Percentiles rank a stretch among this genome's conserved stretches.
Conservation (phyloP, 2,329 filamentous ascomycete species). For the Cladobotryum protrusum region DNA sequence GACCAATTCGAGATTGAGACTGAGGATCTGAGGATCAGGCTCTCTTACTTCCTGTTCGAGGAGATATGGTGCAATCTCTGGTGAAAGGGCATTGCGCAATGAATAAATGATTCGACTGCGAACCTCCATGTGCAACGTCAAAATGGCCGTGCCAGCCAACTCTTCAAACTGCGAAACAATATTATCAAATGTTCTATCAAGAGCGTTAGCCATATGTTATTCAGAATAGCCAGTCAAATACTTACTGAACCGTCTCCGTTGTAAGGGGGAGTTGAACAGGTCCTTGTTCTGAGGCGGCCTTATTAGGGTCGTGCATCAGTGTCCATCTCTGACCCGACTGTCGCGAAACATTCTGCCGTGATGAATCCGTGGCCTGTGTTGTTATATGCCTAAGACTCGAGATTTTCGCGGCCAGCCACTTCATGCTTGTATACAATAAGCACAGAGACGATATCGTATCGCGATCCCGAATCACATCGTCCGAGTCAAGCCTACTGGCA, state of each 20-base stretch:
- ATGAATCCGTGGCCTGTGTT: constrained; percentile 61
- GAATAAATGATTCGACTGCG: constrained; percentile 81
- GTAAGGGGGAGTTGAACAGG: constrained; percentile 84
- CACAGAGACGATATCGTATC: constrained; percentile 82
- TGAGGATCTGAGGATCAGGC: constrained; percentile 73
- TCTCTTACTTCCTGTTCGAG: constrained; percentile 68
- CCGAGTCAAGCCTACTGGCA: constrained; percentile 59
- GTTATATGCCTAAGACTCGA: constrained; percentile 78
- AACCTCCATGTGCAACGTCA: constrained; percentile 84
- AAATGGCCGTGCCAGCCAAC: constrained; percentile 69
- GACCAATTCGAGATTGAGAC: constrained; percentile 78
- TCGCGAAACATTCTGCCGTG: constrained; percentile 46
- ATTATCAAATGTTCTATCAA: constrained; percentile 68
- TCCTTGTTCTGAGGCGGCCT: constrained; percentile 52
- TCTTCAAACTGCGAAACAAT: constrained; percentile 79
- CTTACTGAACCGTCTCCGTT: constrained; percentile 72
- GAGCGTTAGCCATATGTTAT: not conserved
- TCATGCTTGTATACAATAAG: constrained; percentile 93
- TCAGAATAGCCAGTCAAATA: constrained; percentile 13
- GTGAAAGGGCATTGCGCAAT: constrained; percentile 58
- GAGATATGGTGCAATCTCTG: constrained; percentile 53
- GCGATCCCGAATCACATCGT: constrained; percentile 83
- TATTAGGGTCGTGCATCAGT: constrained; percentile 59
- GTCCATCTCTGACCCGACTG: constrained; percentile 76
- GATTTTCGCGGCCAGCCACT: constrained; percentile 87